Evolutionary conservation across 768 basidiomycete species (phyloP), one percentile per base, ranked within the genome.

Genomic region (Naematelia aurantialba): DNA sequence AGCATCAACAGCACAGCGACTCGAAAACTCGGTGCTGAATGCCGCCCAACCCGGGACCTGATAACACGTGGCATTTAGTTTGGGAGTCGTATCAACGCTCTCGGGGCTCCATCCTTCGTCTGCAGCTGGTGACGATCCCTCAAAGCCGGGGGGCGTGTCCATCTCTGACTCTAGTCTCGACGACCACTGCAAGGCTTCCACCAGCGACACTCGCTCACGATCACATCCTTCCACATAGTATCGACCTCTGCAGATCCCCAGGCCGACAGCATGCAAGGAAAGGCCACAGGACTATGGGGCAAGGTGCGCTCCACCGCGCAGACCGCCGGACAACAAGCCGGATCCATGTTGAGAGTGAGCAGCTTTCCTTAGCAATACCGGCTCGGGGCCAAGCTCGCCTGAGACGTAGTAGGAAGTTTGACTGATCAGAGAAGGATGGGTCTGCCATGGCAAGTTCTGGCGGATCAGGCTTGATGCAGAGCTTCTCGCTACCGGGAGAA

Each of bases 401-500:
- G n/a, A n/a, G n/a, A n/a, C n/a, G n/a, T n/a, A n/a, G n/a, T n/a
- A n/a, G n/a, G n/a, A 21, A 21, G 21, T 47, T 26, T 19, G 3
- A 30, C 52, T 52, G 52, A 56, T 52, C n/a, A 24, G 34, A 11
- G 1, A 31, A 74, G 72, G 70, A 74, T 25, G 64, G 68, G 5
- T 59, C 60, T 26, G 47, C 59, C 2, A 49, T 59, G 39, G 73
- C 70, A 0, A 34, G 60, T 14, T 22, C 66, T 1, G 68, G 66
- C 1, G 59, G 68, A 4, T 47, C 64, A 2, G 62, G 50, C 17
- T 44, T 73, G 22, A 87, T 87, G 0, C 89, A 91, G 61, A 84
- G 86, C 3, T 97, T 97, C 79, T 85, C 83, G 42, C 81, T 97
- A 22, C 91, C 91, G 19, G 91, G 89, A 60, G 93, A 98, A 77